Conservation (phyloP, 129 eudicot species). For the Flaveria bidentis region DNA sequence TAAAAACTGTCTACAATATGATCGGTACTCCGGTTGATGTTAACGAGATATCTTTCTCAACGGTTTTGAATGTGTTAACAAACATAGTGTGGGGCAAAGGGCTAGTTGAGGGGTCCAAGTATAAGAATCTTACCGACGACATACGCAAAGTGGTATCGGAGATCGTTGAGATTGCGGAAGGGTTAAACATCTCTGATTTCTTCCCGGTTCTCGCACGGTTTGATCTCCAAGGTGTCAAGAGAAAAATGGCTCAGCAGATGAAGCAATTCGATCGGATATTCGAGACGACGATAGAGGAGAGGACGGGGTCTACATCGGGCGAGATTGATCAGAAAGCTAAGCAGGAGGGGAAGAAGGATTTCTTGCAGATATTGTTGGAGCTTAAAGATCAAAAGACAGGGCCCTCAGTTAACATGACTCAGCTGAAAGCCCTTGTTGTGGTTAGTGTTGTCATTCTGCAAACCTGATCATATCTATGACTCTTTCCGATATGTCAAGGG, state of each 20-base stretch:
- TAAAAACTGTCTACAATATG: not conserved
- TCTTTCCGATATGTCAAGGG: no score
- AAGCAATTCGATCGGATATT: conserved; percentile 25
- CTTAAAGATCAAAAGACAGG: conserved; percentile 22
- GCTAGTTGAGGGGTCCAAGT: not conserved
- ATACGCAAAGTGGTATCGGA: conserved; percentile 27
- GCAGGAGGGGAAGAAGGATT: conserved; percentile 30
- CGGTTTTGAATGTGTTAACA: conserved; percentile 20
- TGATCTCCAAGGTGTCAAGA: conserved; percentile 41
- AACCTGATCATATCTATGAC: no score
- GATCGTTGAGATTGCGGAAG: conserved; percentile 32
- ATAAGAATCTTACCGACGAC: conserved; percentile 15
- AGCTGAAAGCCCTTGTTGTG: conserved; percentile 34
- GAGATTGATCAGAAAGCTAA: not conserved
- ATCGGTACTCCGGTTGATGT: conserved; percentile 11
- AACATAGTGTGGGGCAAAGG: conserved; percentile 29
- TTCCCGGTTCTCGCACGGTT: conserved; percentile 36
- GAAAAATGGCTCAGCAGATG: conserved; percentile 26
- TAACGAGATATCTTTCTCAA: conserved; percentile 18
- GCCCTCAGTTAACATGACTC: conserved; percentile 27
- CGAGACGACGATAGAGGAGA: conserved; percentile 30
- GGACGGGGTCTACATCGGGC: conserved; percentile 6
- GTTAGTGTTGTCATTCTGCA: conserved; percentile 6
- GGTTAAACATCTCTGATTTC: conserved; percentile 40
- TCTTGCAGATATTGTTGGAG: conserved; percentile 28